Percentiles rank a stretch among this genome's conserved stretches.
Conservation (phyloP, 768 basidiomycete species). For the Mycena crocata region DNA sequence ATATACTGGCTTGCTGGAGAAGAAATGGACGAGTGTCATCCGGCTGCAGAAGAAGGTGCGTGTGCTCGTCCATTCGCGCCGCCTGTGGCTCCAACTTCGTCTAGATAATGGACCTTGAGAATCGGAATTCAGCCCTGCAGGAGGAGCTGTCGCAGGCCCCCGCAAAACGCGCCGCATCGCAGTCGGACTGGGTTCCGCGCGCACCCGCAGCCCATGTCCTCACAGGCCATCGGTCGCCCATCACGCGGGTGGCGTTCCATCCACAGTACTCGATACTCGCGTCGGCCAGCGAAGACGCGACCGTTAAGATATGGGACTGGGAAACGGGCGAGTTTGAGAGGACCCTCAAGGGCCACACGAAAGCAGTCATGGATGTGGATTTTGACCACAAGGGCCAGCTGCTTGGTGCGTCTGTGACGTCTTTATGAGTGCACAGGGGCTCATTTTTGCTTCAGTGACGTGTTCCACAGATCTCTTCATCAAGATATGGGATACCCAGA, state of each 20-base stretch:
- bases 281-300: conserved; percentile 89
- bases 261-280: conserved; percentile 86
- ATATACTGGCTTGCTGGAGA: conserved; percentile 89
- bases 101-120: conserved; percentile 96
- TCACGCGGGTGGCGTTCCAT: conserved; percentile 88
- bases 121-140: conserved; percentile 80
- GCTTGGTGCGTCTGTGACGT: conserved; percentile 64
- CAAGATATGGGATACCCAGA: conserved; percentile 91
- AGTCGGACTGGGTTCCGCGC: conserved; percentile 90
- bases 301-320: conserved; percentile 97
- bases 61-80: neutral
- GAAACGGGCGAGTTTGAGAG: conserved; percentile 94
- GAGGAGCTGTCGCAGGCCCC: conserved; percentile 70
- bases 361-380: conserved; percentile 87
- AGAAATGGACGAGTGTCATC: conserved; percentile 98
- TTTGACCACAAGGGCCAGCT: conserved; percentile 89
- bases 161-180: conserved; percentile 66
- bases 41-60: conserved; percentile 70
- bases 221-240: conserved; percentile 78
- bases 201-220: conserved; percentile 85
- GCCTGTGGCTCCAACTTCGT: conserved; percentile 25
- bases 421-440: neutral
- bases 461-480: conserved; percentile 90
- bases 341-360: conserved; percentile 93
- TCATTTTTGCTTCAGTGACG: conserved; percentile 56